Conservation (phyloP, 106 monocot species). For the Allium cepa region DNA sequence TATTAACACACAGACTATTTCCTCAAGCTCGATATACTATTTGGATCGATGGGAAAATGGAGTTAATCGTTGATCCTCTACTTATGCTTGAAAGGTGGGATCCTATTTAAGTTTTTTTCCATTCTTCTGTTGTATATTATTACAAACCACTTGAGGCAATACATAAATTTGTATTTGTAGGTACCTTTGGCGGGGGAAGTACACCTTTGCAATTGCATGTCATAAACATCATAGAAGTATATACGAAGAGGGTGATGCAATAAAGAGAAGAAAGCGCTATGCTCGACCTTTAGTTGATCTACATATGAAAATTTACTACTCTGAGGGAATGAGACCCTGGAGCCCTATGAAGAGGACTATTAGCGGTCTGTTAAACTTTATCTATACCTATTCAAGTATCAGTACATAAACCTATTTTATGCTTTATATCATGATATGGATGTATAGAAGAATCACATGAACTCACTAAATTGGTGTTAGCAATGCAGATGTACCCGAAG, state of each 20-base stretch:
- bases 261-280: constrained; percentile 93
- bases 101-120: constrained; percentile 14
- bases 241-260: constrained; percentile 95
- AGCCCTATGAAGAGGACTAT: constrained; percentile 44
- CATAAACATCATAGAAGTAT: constrained; percentile 96
- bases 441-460: not conserved
- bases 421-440: not conserved
- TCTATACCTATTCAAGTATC: not conserved
- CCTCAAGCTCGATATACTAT: constrained; percentile 90
- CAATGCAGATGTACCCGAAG: constrained; percentile 94
- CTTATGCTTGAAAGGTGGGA: constrained; percentile 90
- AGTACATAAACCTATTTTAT: not conserved
- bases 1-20: constrained; percentile 85
- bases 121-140: too few species aligned
- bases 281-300: constrained; percentile 93
- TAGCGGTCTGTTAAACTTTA: constrained; percentile 40
- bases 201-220: constrained; percentile 87
- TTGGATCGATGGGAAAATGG: constrained; percentile 99
- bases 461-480: not conserved
- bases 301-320: constrained; percentile 92
- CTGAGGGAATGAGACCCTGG: constrained; percentile 93
- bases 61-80: constrained; percentile 88
- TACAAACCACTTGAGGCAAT: too few species aligned
- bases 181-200: constrained; percentile 88
- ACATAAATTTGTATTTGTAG: constrained; percentile 14